Conservation (phyloP, 139 green algal species). For the Volvox africanus region DNA sequence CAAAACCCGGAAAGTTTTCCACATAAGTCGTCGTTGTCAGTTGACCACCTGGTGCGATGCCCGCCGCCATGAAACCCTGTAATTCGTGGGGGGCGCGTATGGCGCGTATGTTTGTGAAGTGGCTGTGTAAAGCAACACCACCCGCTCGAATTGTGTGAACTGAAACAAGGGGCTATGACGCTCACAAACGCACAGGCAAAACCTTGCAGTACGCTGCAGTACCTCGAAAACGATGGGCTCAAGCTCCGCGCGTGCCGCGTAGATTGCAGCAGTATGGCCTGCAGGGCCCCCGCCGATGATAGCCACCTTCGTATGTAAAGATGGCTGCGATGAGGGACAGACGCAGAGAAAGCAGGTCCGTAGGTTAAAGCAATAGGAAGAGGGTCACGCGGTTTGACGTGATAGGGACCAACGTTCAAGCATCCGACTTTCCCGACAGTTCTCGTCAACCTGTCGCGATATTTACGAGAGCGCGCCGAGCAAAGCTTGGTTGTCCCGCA, state of each 20-base stretch:
- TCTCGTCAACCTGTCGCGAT: no score
- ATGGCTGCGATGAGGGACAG: not conserved
- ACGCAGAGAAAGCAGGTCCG: no score
- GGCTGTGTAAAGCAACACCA: no score
- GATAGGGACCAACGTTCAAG: no score
- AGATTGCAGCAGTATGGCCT: constrained; percentile 87
- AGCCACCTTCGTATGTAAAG: constrained; percentile 64
- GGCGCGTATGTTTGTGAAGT: no score
- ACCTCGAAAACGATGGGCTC: constrained; percentile 85
- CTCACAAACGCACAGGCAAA: not conserved
- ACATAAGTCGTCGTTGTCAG: constrained; percentile 85
- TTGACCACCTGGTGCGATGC: constrained; percentile 82
- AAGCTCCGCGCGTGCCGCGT: constrained; percentile 77
- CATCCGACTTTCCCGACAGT: no score
- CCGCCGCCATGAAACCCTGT: constrained; percentile 78
- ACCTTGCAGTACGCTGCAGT: not conserved
- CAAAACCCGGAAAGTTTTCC: constrained; percentile 88
- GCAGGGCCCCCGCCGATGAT: constrained; percentile 88
- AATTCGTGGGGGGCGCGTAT: not conserved
- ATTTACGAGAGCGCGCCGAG: no score
- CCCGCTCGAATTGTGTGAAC: no score
- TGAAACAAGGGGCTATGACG: no score
- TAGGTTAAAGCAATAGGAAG: no score
- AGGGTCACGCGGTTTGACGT: no score
- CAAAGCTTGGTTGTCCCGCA: no score